Percentiles rank a stretch among this genome's conserved stretches.
phyloP scores from a whole-genome alignment of 2,329 filamentous ascomycete species.

The Zasmidium citrigriseum region DNA sequence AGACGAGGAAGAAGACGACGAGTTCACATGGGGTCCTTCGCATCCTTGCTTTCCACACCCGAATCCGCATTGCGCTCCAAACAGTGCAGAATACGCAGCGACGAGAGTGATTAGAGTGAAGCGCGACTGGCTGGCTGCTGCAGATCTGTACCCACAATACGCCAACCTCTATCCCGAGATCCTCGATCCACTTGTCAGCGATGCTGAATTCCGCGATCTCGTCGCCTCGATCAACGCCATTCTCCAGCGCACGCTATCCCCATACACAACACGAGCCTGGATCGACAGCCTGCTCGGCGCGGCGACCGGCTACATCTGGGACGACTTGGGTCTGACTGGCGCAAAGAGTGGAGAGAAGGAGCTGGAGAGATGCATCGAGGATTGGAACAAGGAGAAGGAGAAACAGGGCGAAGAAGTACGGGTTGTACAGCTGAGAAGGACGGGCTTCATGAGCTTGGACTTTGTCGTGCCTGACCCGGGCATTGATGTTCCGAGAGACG shows the following conservation, averaged over 20 bases:
- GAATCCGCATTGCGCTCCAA: conserved; percentile 83
- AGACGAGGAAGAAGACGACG: conserved; percentile 29
- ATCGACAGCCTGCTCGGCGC: conserved; percentile 78
- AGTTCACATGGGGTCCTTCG: conserved; percentile 84
- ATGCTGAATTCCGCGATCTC: conserved; percentile 81
- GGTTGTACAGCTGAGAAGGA: conserved; percentile 76
- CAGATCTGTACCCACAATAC: conserved; percentile 89
- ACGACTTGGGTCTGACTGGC: conserved; percentile 77
- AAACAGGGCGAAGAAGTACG: conserved; percentile 64
- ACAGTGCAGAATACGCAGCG: conserved; percentile 70
- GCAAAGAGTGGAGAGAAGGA: conserved; percentile 70
- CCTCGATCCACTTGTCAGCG: conserved; percentile 79
- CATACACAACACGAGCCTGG: conserved; percentile 74
- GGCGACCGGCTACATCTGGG: conserved; percentile 91
- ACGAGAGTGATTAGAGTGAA: conserved; percentile 91
- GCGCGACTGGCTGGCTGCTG: conserved; percentile 83
- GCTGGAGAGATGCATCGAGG: conserved; percentile 79
- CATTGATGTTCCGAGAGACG: conserved; percentile 46
- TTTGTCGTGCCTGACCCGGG: conserved; percentile 81
- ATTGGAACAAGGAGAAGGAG: conserved; percentile 74
- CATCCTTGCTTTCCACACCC: conserved; percentile 94
- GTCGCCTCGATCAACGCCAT: conserved; percentile 81
- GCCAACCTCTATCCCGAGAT: conserved; percentile 97
- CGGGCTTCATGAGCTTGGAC: conserved; percentile 84
- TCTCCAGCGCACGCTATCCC: conserved; percentile 75